Evolutionary conservation across 2,329 filamentous ascomycete genomes (phyloP).

Genomic region (Paecilomyces niveus): DNA sequence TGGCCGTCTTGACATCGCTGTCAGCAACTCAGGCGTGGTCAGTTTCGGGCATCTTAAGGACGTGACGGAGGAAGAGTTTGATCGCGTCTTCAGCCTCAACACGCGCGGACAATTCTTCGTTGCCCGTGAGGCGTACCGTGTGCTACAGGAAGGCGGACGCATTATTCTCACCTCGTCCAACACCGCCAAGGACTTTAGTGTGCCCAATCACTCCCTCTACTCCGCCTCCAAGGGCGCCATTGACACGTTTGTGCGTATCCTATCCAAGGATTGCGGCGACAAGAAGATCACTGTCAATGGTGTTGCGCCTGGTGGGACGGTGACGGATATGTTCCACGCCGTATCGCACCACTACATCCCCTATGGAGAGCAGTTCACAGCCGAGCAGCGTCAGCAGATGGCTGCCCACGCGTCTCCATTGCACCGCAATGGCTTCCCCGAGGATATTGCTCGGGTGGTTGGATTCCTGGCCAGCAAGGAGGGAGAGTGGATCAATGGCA

Average conservation of each 20-base stretch:
- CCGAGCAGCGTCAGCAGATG: too few species aligned
- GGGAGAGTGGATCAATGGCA: too few species aligned
- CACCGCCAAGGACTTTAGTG: conserved; percentile 58
- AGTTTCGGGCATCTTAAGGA: conserved; percentile 62
- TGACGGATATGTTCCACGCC: too few species aligned
- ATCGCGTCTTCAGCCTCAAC: conserved; percentile 64
- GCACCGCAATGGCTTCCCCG: too few species aligned
- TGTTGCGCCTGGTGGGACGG: conserved; percentile 63
- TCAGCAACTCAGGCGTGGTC: conserved; percentile 48
- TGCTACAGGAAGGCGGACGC: conserved; percentile 60
- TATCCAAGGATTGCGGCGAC: conserved; percentile 63
- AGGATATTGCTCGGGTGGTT: too few species aligned
- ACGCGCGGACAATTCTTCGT: conserved; percentile 70
- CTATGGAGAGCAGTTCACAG: too few species aligned
- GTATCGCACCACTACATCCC: too few species aligned
- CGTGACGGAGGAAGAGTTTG: conserved; percentile 63
- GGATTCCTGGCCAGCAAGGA: too few species aligned
- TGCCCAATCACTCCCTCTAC: conserved; percentile 66
- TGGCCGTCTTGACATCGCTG: conserved; percentile 18
- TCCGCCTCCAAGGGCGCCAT: conserved; percentile 71
- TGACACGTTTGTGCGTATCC: conserved; percentile 67
- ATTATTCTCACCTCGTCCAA: conserved; percentile 70
- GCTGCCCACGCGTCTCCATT: too few species aligned
- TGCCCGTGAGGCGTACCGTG: conserved; percentile 65
- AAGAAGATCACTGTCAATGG: conserved; percentile 15